Percentiles rank a stretch among this genome's conserved stretches.
Conservation (phyloP, 2,329 filamentous ascomycete genomes). For the Xylariaceae sp. region DNA sequence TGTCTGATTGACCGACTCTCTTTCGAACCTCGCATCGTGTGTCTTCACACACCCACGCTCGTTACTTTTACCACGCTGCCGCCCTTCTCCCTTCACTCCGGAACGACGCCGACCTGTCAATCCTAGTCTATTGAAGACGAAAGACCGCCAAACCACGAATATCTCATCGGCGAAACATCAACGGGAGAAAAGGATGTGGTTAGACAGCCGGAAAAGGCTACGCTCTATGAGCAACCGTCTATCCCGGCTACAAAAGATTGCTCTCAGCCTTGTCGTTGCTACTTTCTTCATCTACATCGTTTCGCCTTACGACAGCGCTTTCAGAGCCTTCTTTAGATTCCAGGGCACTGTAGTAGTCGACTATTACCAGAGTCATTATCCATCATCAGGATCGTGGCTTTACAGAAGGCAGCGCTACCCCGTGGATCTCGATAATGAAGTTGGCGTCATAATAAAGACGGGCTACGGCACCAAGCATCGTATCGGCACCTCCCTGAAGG, state of each 20-base stretch:
- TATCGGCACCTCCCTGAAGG: conserved; percentile 45
- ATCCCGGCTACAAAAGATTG: conserved; percentile 30
- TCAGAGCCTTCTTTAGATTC: conserved; percentile 31
- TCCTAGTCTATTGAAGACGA: too few species aligned
- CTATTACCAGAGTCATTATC: conserved; percentile 29
- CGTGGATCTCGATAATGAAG: conserved; percentile 44
- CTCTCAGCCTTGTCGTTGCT: conserved; percentile 21
- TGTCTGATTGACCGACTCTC: too few species aligned
- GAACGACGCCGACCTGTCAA: too few species aligned
- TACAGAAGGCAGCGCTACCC: conserved; percentile 38
- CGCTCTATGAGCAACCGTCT: conserved; percentile 26
- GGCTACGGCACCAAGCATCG: conserved; percentile 53
- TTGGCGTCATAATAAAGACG: conserved; percentile 54
- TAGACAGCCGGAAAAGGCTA: conserved; percentile 26
- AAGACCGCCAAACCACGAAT: too few species aligned
- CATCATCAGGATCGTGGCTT: conserved; percentile 43
- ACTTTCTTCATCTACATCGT: conserved; percentile 30
- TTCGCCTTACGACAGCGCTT: conserved; percentile 29
- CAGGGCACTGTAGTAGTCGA: conserved; percentile 28
- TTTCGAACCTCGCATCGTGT: too few species aligned
- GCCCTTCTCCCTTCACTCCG: neutral
- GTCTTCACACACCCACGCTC: neutral
- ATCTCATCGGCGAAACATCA: neutral
- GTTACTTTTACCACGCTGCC: neutral
- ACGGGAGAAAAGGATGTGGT: conserved; percentile 19